Base-by-base conservation (phyloP, 306 rosid species). In the Myrica gale region DNA sequence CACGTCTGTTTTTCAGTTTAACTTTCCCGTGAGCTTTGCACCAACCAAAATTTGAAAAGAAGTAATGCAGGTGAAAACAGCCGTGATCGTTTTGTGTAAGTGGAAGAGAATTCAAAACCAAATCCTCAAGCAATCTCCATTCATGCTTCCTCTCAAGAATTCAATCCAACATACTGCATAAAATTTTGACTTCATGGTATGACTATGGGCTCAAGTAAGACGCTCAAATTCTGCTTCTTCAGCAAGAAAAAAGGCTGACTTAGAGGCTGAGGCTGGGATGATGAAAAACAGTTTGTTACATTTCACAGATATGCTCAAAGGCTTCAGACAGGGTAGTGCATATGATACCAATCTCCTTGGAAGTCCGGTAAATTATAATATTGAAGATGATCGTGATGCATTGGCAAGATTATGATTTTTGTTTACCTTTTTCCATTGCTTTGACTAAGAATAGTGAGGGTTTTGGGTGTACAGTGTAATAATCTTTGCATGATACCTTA, bases 11-110 rank as follows among this genome's bases (percentile, higher is more conserved):
- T 16, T 15, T 53, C 4, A n/a, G 65, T 72, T 13, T 9, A 50
- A 48, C n/a, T 69, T 21, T 43, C 60, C 44, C 68, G 67, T 19
- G 85, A 85, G 44, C 80, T 56, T 78, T 51, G 82, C 69, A 52
- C 86, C 89, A 83, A 88, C 89, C 78, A 77, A 82, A 63, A 80
- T 91, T 80, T 78, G 73, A 74, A 86, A 80, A 85, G 68, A 86
- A 84, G 84, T 69, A 88, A 73, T 89, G 98, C 99, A 90, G 99
- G 97, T 85, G 90, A 95, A 65, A 82, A 80, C 75, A 81, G 83
- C 82, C 72, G 69, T 17, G 89, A 89, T 56, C 78, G 85, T 47
- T 79, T 80, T 78, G 53, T 72, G 68, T 92, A 84, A 79, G 76
- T 39, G 80, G 81, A 71, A 72, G 72, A 71, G 62, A 72, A 55